Evolutionary conservation across 2,329 filamentous ascomycete species (phyloP), one percentile per base, ranked within the genome.

Genomic region (Monilinia vaccinii-corymbosi): DNA sequence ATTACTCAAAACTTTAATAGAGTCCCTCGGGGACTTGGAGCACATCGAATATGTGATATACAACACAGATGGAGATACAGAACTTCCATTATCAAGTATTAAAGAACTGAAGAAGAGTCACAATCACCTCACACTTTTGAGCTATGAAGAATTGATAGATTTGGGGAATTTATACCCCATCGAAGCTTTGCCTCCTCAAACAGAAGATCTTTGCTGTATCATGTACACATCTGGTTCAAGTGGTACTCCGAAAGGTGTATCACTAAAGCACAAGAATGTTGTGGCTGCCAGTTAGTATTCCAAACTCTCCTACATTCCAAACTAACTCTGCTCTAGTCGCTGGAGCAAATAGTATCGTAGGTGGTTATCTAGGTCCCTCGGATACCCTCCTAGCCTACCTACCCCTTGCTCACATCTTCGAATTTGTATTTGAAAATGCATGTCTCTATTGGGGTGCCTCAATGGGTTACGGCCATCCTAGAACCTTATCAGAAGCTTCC

Each of bases 371-470:
- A 53, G 87, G 86, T 62, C 85, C 87, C 61, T 84, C 81, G 49
- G 94, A 99, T 68, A 82, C 82, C 49, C 79, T 97, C 47, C 81
- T 99, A 49, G 91, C 92, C 25, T 99, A 97, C 74, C 83, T 99
- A 16, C 94, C 94, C 1, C 85, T 96, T 57, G 92, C 94, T 2
- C 94, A 99, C 72, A 97, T 97, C 69, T 85, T 99, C 69, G 94
- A 99, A 75, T 94, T 96, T 74, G 88, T 93, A 61, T 90, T 99
- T 66, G 94, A 99, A 76, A 97, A 96, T 73, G 79, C 93, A 9
- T 90, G 88, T 61, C 75, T 99, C 63, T 94, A 86, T 76, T 89
- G 93, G 79, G 94, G 94, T 67, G 92, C 87, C 67, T 92, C 88
- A 36, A 86, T 99, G 77, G 94, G 94, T 61, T 97, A 97, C 73